Evolutionary conservation across 352 stramenopile genomes (phyloP), one percentile per base, ranked within the genome.

Genomic region (Peronospora belbahrii): DNA sequence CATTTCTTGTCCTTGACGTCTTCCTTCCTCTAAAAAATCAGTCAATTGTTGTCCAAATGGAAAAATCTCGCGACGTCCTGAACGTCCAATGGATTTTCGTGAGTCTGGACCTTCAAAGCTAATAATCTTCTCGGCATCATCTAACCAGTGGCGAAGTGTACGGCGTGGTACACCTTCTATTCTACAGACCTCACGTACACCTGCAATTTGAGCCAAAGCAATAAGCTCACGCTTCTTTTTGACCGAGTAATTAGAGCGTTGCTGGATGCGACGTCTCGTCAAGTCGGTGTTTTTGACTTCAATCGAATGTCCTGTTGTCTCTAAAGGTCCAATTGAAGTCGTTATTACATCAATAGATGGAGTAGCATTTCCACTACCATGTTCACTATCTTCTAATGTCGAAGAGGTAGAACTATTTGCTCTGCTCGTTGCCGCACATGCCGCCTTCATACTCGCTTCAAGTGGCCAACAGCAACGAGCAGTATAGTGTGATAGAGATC

Each of bases 181-280:
- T 41, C 55, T 42, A 23, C 63, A 72, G 11, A 72, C 63, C 32
- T 72, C 63, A 3, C 63, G 59, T 19, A 72, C 55, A 10, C 63
- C 63, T 18, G 47, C 61, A 2, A 60, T 38, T 30, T 72, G 49
- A 15, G 59, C 63, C 31, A 69, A 27, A 8, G 63, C 63, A 35
- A 72, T 72, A 28, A 72, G 63, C 48, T 72, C 63, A 23, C 63
- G 63, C 51, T 72, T 72, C 40, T 72, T 68, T 34, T 62, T 62
- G 32, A 72, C 63, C 10, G 63, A 72, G 51, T 69, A 72, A 34
- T 72, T 69, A 15, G 57, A 31, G 14, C 63, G 59, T 31, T 60
- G 55, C 36, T 62, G 51, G 7, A 38, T 40, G 18, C 58, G 62
- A 6, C 35, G 62, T 51, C 45, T 37, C 7, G 31, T 25, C 13